These are phyloP conservation scores for Arachis hypogaea DNA, from an alignment of 306 rosid species.

Conservation along the genomic window DNA sequence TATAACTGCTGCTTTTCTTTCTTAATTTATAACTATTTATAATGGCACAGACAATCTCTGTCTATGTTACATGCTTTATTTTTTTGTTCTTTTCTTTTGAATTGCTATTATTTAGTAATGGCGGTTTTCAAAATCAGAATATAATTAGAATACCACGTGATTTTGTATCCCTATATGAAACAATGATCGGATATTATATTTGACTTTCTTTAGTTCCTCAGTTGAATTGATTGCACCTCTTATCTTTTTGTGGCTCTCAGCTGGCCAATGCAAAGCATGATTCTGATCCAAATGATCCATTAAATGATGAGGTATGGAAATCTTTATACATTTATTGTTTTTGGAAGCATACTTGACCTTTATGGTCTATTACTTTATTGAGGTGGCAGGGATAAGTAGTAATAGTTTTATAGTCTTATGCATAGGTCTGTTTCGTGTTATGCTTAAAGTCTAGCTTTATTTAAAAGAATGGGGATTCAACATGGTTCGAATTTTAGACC, in stretches of 20 bases:
- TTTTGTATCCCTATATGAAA: neutral
- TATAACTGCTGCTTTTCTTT: neutral
- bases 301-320: constrained; percentile 55
- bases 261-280: constrained; percentile 48
- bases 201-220: neutral
- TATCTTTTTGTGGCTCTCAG: constrained; percentile 45
- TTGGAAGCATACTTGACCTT: neutral
- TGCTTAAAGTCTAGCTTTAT: too few species aligned
- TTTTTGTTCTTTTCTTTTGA: neutral
- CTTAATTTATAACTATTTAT: constrained; percentile 6
- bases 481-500: too few species aligned
- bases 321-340: neutral
- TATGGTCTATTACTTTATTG: neutral
- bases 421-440: too few species aligned
- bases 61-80: constrained; percentile 18
- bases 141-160: constrained; percentile 17
- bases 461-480: too few species aligned
- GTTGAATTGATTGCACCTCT: neutral
- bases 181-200: neutral
- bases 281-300: constrained; percentile 45
- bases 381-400: neutral
- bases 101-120: constrained; percentile 8
- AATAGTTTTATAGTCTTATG: neutral
- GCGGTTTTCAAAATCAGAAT: constrained; percentile 4
- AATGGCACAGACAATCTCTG: neutral